Base-by-base conservation (phyloP, 1,139 yeast species). In the Yamadazyma membranifaciens region DNA sequence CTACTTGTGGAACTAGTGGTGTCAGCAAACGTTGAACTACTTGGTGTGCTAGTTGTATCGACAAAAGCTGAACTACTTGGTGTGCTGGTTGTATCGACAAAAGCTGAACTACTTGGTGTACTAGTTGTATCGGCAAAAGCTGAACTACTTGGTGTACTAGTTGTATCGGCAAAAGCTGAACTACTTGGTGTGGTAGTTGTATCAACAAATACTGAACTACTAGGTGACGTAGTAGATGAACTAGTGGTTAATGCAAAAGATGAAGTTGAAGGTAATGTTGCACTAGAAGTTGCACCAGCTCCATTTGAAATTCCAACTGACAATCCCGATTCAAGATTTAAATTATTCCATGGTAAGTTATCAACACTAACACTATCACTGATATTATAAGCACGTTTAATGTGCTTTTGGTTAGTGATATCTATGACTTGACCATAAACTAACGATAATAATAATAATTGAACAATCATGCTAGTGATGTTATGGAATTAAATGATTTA, bases 361-460 rank as follows among this genome's bases (percentile, higher is more conserved):
- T 10, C 11, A 25, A 9, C 12, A 10, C 12, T 10, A 5, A 4
- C 28, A 25, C 10, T 10, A 27, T 27, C 30, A 3, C 13, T n/a
- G n/a, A n/a, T n/a, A n/a, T n/a, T 27, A n/a, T 27, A 4, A 11
- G 3, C 30, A n/a, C 13, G 3, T n/a, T 27, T 10, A 9, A 24
- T 16, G 10, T 25, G 2, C 6, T 24, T 11, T 17, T 36, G 30
- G n/a, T 36, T 29, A 2, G 38, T 36, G n/a, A 36, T 30, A 25
- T 36, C 38, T 14, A 36, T 16, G 5, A 36, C 29, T 22, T 36
- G 38, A 22, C 30, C 34, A 7, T 29, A 22, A 14, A 17, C 26
- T n/a, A 15, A 17, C 9, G 38, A 26, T 10, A 36, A 14, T 30
- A 36, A 36, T 9, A 29, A 15, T 20, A 29, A 36, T 28, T 29